A percentile compares a stretch with the other conserved stretches of the same genome.
Conservation (phyloP, 164 flowering plant genomes). For the Houttuynia cordata region DNA sequence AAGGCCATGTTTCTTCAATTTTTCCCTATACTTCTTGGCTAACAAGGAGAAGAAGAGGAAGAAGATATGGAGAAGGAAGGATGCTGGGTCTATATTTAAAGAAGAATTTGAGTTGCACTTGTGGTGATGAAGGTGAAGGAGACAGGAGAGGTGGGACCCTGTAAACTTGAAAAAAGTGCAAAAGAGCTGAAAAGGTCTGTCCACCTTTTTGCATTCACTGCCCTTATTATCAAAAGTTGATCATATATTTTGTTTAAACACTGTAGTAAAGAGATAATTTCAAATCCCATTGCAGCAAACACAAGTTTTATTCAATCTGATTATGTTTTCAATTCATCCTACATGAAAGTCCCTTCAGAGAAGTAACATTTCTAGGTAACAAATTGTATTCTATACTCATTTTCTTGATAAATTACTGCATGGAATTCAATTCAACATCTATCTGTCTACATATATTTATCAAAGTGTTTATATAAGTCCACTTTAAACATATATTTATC, state of each 20-base stretch:
- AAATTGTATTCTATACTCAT: too few relatives aligned
- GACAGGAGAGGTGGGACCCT: background rate
- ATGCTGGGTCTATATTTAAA: background rate
- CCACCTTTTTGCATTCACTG: background rate
- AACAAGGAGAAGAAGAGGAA: background rate
- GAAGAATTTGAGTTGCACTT: background rate
- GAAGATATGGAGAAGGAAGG: background rate
- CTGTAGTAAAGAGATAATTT: background rate
- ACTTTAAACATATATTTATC: too few relatives aligned
- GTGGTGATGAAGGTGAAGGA: background rate
- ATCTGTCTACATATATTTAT: too few relatives aligned
- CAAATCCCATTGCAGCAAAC: too few relatives aligned
- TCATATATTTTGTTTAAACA: too few relatives aligned
- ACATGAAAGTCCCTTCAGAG: too few relatives aligned
- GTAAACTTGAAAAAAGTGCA: background rate
- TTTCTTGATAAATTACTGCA: too few relatives aligned
- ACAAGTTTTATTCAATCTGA: too few relatives aligned
- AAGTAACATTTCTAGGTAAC: too few relatives aligned
- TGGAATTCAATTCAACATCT: too few relatives aligned
- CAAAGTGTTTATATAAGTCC: too few relatives aligned
- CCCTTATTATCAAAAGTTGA: background rate
- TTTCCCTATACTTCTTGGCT: background rate
- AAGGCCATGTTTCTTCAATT: conserved; percentile 17
- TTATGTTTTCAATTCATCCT: too few relatives aligned
- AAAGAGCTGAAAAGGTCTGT: background rate